Percentiles rank a stretch among this genome's conserved stretches.
These are phyloP conservation scores for Penicillium malachiteum DNA, from an alignment of 495 filamentous ascomycete genomes.

Conservation along the genomic window DNA sequence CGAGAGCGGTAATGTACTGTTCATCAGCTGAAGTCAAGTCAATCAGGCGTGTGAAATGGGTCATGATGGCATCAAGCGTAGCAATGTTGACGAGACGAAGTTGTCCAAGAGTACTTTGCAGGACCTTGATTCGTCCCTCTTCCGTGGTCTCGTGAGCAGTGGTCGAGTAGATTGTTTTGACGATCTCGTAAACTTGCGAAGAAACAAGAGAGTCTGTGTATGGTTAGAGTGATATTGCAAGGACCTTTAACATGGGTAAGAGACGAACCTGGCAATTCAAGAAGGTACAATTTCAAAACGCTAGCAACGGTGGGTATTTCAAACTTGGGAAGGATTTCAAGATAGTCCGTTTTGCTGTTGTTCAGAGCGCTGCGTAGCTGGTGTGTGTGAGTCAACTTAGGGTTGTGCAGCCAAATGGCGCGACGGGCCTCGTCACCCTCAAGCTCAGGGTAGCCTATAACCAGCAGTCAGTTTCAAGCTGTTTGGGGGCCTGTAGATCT, in stretches of 20 bases:
- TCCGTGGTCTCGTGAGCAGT: slow-evolving; percentile 69
- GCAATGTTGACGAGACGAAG: slow-evolving; percentile 96
- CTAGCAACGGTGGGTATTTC: slow-evolving; percentile 93
- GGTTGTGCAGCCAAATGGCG: slow-evolving; percentile 91
- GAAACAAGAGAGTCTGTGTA: slow-evolving; percentile 87
- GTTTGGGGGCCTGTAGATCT: background rate
- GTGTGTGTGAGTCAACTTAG: slow-evolving; percentile 82
- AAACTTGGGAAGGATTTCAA: slow-evolving; percentile 76
- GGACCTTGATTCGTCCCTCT: slow-evolving; percentile 81
- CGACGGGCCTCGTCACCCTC: slow-evolving; percentile 94
- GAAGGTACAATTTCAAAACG: slow-evolving; percentile 89
- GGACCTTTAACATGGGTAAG: slow-evolving; percentile 2
- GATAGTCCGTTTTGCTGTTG: slow-evolving; percentile 77
- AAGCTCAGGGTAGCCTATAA: slow-evolving; percentile 83
- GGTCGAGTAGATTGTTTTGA: slow-evolving; percentile 87
- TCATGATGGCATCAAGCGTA: slow-evolving; percentile 95
- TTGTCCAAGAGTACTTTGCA: slow-evolving; percentile 94
- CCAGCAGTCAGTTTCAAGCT: slow-evolving; percentile 8
- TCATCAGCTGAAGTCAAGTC: slow-evolving; percentile 96
- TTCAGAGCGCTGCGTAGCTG: slow-evolving; percentile 79
- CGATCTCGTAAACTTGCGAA: slow-evolving; percentile 97
- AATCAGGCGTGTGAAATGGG: slow-evolving; percentile 95
- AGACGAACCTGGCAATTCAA: slow-evolving; percentile 85
- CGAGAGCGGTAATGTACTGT: slow-evolving; percentile 72
- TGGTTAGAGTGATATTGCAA: slow-evolving; percentile 5